Evolutionary conservation across 371 early-diverging fungal genomes (phyloP), one percentile per base, ranked within the genome.

Genomic region (Apophysomyces ossiformis): DNA sequence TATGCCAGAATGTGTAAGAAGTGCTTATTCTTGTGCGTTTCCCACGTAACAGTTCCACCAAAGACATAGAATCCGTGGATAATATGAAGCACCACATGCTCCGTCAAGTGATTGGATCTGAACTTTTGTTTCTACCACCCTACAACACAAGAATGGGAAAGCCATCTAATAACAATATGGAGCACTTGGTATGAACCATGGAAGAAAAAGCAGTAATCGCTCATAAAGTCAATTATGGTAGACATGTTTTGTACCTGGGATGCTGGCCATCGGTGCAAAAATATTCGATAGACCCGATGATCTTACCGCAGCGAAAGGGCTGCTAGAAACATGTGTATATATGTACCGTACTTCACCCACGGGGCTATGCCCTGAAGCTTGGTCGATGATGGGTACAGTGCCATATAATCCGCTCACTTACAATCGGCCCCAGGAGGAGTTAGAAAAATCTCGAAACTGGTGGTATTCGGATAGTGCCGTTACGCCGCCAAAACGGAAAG

Each of bases 201-300:
- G 57, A 57, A 15, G 2, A 36, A 11, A 32, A 38, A 45, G 32
- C 32, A 26, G 32, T 3, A 41, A 26, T 16, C 11, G 69, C 47
- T 41, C 45, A 12, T 63, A 36, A 35, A 18, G 58, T 43, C 32
- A 26, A 26, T 71, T 5, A 64, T 13, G 58, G 63, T 56, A 65
- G 64, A 37, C 86, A 6, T 92, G 92, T 67, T 93, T 91, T 70
- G 85, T 87, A 15, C 89, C 88, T n/a, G 93, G 92, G 9, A 89
- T 91, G 84, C 71, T 93, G 38, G 86, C 88, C 0, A 76, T 89
- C 37, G 91, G 90, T 2, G 75, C 89, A 26, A 72, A 77, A 41
- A 78, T 77, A 41, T 78, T 83, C 43, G 70, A 84, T 54, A 65
- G 80, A 43, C 84, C 85, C 4, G 72, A 84, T 6, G 81, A 85